Base-by-base conservation (phyloP, 139 green algal species). In the Chlorokybus atmophyticus region DNA sequence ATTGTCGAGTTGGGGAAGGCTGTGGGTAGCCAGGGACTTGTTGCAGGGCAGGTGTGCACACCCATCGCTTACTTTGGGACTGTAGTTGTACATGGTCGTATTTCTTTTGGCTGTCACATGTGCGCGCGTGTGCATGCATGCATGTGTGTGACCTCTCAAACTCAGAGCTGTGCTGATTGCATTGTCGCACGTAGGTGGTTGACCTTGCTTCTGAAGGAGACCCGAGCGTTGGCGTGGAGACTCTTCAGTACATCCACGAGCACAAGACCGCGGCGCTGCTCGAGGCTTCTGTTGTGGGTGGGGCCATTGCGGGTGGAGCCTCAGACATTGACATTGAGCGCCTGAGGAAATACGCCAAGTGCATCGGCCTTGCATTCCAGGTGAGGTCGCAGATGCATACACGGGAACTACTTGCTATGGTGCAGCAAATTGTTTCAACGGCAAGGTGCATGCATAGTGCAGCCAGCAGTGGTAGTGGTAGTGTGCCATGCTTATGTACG, bases 191-290 rank as follows among this genome's bases (percentile, higher is more conserved):
- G 41, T 54, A 76, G 50, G 68, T 76, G 32, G 87, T 96, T 38
- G 89, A 97, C 76, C 85, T 97, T 58, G 84, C 94, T 72, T 83
- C 62, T 17, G 90, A 96, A 73, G 71, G 82, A 38, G 51, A 75
- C 23, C 17, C 35, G 31, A 74, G 80, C 52, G 78, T 94, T 26
- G 85, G 81, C 2, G 56, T 95, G 40, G 85, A 94, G 10, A 94
- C 85, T 44, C 75, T 99, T 50, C 60, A 90, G 63, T 98, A 95
- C 82, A 99, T 99, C 70, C 90, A 99, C 72, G 72, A 87, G 68
- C 88, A 97, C 81, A 99, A 99, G 78, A 99, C 91, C 0, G 91
- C 86, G 2, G 90, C 86, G 30, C 80, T 99, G 67, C 79, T 99
- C 28, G 88, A 96, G 79, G 87, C 87, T 14, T 74, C 82, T 3